A percentile compares a stretch with the other conserved stretches of the same genome.
These are phyloP conservation scores for Globisporangium alternatum DNA, from an alignment of 352 stramenopile species.

Conservation along the genomic window DNA sequence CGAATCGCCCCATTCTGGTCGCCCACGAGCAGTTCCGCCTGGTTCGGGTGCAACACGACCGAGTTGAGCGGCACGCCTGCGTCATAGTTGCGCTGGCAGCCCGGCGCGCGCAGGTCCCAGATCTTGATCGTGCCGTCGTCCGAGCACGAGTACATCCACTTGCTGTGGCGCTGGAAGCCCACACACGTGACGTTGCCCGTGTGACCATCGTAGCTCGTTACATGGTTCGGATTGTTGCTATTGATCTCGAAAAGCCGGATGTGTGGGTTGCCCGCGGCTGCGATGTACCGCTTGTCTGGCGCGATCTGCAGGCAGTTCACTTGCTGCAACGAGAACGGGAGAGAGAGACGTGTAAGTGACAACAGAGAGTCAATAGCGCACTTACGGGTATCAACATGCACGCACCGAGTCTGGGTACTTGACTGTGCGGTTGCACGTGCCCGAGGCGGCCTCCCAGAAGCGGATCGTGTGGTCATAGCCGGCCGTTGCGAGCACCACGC, in stretches of 20 bases:
- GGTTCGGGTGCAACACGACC: conserved; percentile 95
- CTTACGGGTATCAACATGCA: background rate
- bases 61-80: conserved; percentile 91
- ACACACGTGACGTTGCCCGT: conserved; percentile 95
- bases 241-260: conserved; percentile 98
- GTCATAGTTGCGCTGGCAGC: conserved; percentile 88
- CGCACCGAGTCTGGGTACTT: conserved; percentile 93
- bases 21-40: conserved; percentile 76
- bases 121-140: conserved; percentile 97
- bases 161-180: conserved; percentile 96
- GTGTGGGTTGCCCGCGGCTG: conserved; percentile 96
- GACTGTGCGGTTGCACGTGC: conserved; percentile 94
- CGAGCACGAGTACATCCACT: conserved; percentile 97
- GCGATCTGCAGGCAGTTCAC: conserved; percentile 97
- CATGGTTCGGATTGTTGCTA: conserved; percentile 93
- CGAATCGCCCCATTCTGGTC: conserved; percentile 94
- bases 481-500: conserved; percentile 95
- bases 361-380: background rate
- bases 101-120: conserved; percentile 89
- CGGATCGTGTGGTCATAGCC: conserved; percentile 98
- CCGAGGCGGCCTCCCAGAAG: conserved; percentile 97
- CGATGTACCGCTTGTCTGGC: conserved; percentile 96
- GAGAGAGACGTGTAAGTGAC: background rate
- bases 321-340: conserved; percentile 53
- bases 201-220: conserved; percentile 96